Evolutionary conservation across 1,284 basidiomycete species (phyloP).

Genomic region (Trichosporon ovoides): DNA sequence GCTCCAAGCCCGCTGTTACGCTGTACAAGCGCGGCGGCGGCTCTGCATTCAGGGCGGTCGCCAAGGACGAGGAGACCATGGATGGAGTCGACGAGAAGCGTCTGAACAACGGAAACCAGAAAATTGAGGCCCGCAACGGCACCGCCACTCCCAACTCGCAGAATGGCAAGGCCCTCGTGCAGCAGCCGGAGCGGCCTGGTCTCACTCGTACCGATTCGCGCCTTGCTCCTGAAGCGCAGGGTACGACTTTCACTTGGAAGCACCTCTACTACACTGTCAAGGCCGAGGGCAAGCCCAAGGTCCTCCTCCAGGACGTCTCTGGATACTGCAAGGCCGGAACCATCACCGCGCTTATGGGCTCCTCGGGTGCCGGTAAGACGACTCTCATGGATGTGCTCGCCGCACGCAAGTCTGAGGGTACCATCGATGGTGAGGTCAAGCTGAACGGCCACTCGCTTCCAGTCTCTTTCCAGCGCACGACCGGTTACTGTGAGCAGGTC

Average conservation of each 20-base stretch:
- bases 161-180: not conserved
- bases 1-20: constrained; percentile 33
- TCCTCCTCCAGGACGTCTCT: constrained; percentile 51
- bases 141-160: not conserved
- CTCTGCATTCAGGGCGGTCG: constrained; percentile 12
- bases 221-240: not conserved
- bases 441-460: constrained; percentile 51
- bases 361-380: constrained; percentile 49
- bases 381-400: constrained; percentile 52
- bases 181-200: not conserved
- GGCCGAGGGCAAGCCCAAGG: constrained; percentile 40
- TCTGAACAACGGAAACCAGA: not conserved
- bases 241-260: constrained; percentile 49
- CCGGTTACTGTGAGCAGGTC: constrained; percentile 50
- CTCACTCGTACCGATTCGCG: not conserved
- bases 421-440: constrained; percentile 47
- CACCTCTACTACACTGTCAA: constrained; percentile 51
- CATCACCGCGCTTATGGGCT: constrained; percentile 52
- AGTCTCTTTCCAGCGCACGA: constrained; percentile 53
- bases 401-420: constrained; percentile 44
- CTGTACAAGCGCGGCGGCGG: constrained; percentile 35
- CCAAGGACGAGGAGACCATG: constrained; percentile 22
- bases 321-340: constrained; percentile 54
- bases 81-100: constrained; percentile 19
- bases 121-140: constrained; percentile 5